These are phyloP conservation scores for Aspergillus cejpii DNA, from an alignment of 2,329 filamentous ascomycete species.

Conservation along the genomic window DNA sequence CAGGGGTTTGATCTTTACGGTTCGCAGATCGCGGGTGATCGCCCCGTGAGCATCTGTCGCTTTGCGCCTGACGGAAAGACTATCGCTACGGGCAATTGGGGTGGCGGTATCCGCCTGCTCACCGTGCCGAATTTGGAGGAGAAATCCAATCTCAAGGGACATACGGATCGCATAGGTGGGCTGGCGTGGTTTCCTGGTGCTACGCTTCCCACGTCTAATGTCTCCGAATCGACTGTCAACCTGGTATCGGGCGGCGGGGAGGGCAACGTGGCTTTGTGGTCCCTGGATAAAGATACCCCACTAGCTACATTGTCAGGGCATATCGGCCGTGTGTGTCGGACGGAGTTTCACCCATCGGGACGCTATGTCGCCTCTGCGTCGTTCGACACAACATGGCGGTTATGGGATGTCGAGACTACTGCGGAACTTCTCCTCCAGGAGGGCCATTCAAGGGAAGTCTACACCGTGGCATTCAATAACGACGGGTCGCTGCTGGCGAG, in stretches of 20 bases:
- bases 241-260: conserved; percentile 87
- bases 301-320: conserved; percentile 77
- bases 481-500: conserved; percentile 88
- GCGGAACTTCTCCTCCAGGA: conserved; percentile 83
- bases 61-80: conserved; percentile 80
- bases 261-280: conserved; percentile 84
- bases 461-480: conserved; percentile 78
- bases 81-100: conserved; percentile 89
- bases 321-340: conserved; percentile 76
- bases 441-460: conserved; percentile 90
- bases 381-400: conserved; percentile 90
- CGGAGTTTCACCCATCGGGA: conserved; percentile 91
- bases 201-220: conserved; percentile 62
- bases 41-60: conserved; percentile 84
- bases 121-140: conserved; percentile 75
- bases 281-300: conserved; percentile 76
- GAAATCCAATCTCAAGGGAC: conserved; percentile 68
- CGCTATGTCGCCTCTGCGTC: conserved; percentile 86
- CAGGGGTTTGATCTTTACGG: conserved; percentile 83
- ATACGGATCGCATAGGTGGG: conserved; percentile 83
- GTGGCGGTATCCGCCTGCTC: conserved; percentile 78
- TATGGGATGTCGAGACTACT: conserved; percentile 87
- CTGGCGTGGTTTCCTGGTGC: conserved; percentile 84
- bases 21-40: conserved; percentile 84
- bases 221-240: conserved; percentile 70